These are phyloP conservation scores for Pisolithus orientalis DNA, from an alignment of 768 basidiomycete species.

Conservation along the genomic window DNA sequence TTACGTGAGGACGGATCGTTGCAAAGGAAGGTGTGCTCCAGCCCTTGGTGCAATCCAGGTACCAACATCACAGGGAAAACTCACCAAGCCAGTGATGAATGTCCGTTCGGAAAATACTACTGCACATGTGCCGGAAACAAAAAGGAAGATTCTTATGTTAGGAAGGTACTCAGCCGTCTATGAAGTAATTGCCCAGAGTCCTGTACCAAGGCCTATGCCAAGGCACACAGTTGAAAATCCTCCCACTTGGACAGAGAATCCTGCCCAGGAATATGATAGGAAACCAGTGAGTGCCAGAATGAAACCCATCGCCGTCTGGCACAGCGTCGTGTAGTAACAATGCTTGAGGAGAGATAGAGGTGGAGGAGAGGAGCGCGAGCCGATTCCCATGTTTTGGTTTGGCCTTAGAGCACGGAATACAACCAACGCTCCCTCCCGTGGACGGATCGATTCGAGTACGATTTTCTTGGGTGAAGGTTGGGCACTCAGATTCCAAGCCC, in stretches of 20 bases:
- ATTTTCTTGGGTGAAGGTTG: conserved; percentile 7
- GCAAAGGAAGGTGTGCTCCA: too few species aligned
- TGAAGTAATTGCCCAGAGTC: conserved; percentile 20
- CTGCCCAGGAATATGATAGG: conserved; percentile 20
- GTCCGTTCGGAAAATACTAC: not conserved
- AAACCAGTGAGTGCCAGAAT: conserved; percentile 20
- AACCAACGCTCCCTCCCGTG: not conserved
- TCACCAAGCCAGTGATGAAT: too few species aligned
- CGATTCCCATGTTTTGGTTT: not conserved
- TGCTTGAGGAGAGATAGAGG: conserved; percentile 14
- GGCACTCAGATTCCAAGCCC: conserved; percentile 1
- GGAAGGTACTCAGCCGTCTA: not conserved
- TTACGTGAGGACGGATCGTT: too few species aligned
- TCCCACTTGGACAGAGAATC: conserved; percentile 18
- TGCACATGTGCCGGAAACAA: not conserved
- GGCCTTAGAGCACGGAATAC: not conserved
- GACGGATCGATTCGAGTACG: conserved; percentile 11
- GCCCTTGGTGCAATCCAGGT: too few species aligned
- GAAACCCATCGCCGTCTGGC: conserved; percentile 20
- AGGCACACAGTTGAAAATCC: conserved; percentile 23
- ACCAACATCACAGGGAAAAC: not conserved
- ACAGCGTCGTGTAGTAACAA: conserved; percentile 22
- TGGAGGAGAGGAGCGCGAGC: not conserved
- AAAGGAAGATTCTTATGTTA: not conserved
- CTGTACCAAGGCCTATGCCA: conserved; percentile 11